Evolutionary conservation across 495 filamentous ascomycete genomes (phyloP).

Genomic region (Usnea hakonensis): DNA sequence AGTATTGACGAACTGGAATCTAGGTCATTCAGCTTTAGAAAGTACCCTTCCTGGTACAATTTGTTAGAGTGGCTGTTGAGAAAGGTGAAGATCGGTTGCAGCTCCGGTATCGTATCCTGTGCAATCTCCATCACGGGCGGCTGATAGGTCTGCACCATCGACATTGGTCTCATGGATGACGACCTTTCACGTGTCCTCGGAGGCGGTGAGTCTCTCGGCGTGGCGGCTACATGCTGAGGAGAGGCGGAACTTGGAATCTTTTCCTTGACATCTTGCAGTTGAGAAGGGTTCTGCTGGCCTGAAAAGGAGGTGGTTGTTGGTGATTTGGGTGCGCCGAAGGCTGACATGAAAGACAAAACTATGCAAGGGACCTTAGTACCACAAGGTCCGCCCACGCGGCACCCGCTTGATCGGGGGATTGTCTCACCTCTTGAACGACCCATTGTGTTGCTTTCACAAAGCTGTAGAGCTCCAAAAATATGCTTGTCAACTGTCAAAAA

Average conservation of each 20-base stretch:
- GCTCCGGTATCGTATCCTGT: constrained; percentile 79
- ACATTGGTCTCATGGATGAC: constrained; percentile 47
- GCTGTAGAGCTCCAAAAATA: constrained; percentile 7
- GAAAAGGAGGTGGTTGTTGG: constrained; percentile 29
- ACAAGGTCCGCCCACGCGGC: neutral
- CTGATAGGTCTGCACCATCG: constrained; percentile 71
- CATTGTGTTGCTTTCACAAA: constrained; percentile 9
- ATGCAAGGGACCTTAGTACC: constrained; percentile 23
- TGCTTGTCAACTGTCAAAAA: neutral
- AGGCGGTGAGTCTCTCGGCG: constrained; percentile 30
- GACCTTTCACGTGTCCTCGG: constrained; percentile 31
- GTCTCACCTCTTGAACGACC: constrained; percentile 20
- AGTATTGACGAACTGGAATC: constrained; percentile 62
- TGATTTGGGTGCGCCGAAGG: constrained; percentile 40
- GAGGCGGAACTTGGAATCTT: constrained; percentile 20
- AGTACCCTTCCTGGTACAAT: constrained; percentile 95
- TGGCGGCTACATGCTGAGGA: constrained; percentile 20
- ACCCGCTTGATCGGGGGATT: neutral
- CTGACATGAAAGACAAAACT: constrained; percentile 60
- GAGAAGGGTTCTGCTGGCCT: constrained; percentile 19
- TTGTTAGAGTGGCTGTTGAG: constrained; percentile 95
- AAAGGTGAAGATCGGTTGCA: constrained; percentile 88
- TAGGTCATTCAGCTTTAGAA: constrained; percentile 88
- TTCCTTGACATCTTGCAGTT: constrained; percentile 16
- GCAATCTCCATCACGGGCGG: constrained; percentile 80